Evolutionary conservation across 441 rosid species (phyloP).

Genomic region (Melastoma candidum): DNA sequence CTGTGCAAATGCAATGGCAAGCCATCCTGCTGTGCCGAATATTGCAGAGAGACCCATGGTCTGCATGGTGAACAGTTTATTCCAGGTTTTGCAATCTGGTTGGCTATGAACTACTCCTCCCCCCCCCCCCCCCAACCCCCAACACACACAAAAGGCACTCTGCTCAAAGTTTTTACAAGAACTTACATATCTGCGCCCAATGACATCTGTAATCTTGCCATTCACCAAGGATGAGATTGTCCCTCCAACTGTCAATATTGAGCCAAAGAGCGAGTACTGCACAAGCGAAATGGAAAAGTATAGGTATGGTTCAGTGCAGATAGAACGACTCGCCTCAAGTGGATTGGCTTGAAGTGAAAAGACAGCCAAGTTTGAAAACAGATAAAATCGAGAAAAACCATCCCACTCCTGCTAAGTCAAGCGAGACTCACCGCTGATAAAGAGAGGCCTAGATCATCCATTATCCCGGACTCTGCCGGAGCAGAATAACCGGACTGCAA

Average conservation of each 20-base stretch:
- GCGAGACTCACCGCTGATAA: slow-evolving; percentile 20
- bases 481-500: slow-evolving; percentile 38
- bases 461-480: slow-evolving; percentile 35
- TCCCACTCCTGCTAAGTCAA: background rate
- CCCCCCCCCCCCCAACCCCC: too few species aligned
- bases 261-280: slow-evolving; percentile 80
- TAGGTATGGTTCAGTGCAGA: too few species aligned
- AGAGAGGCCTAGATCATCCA: slow-evolving; percentile 39
- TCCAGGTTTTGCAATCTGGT: too few species aligned
- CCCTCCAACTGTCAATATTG: slow-evolving; percentile 57
- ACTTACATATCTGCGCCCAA: slow-evolving; percentile 65
- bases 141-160: too few species aligned
- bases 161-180: background rate
- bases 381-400: too few species aligned
- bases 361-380: too few species aligned
- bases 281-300: background rate
- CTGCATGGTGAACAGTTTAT: slow-evolving; percentile 13
- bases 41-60: slow-evolving; percentile 24
- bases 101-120: too few species aligned
- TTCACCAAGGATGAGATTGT: slow-evolving; percentile 52
- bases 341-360: too few species aligned
- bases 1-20: slow-evolving; percentile 24
- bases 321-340: too few species aligned
- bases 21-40: slow-evolving; percentile 28
- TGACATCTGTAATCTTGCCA: slow-evolving; percentile 47